Base-by-base conservation (phyloP, 495 filamentous ascomycete species). In the Penicillium dipodomyicola region DNA sequence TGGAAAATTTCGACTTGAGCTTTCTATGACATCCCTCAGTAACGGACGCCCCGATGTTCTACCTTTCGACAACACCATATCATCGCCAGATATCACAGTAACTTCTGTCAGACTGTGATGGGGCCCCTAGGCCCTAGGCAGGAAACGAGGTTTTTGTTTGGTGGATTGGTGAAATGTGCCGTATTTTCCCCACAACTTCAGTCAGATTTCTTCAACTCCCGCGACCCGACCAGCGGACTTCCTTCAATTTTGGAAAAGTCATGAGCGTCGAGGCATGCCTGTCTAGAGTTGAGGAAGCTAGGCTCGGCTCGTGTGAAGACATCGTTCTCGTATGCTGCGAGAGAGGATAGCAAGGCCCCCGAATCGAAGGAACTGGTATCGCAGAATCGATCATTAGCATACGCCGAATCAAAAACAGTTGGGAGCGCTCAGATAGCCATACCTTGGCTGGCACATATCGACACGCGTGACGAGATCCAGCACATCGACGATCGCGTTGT, bases 181-280 rank as follows among this genome's bases (percentile, higher is more conserved):
- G 22, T 27, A 8, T 7, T 27, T 27, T 1, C 25, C 25, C 25
- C 25, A 27, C 25, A 27, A 12, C 10, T 25, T 29, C 22, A 15
- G 15, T 1, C 41, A 3, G 14, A 32, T 35, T 35, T 45, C 25
- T n/a, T 54, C 41, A 57, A 60, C 17, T 41, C 29, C n/a, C 63
- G 32, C 9, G 45, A 47, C 5, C 41, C 43, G 10, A 76, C 64
- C 30, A 75, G 54, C 0, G 73, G 73, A 49, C 72, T 75, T 32
- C 67, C 60, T n/a, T 72, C 63, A 11, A 76, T 72, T 20, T 51
- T 70, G 2, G 68, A 59, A 62, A 79, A 86, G 32, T 81, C 72
- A 67, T 88, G 85, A 1, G 85, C 84, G 65, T 87, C 85, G 1
- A 86, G 45, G 61, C 84, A 87, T 1, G 84, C 85, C 59, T 80